Evolutionary conservation across 192 early-diverging fungal species (phyloP).

Genomic region (Coemansia sp.): DNA sequence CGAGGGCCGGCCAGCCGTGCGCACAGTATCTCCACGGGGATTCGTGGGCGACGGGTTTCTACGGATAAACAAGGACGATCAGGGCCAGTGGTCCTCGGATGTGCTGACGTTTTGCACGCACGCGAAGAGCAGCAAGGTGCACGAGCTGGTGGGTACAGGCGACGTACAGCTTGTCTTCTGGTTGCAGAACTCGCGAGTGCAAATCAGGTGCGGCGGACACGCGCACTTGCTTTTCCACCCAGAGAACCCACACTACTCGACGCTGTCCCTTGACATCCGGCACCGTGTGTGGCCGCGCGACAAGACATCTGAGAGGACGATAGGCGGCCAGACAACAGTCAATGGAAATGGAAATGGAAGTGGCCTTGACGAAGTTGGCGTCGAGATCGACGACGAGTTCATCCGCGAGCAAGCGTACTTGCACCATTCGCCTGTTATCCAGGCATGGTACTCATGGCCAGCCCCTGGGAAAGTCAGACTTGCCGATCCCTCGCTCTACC

Average conservation of each 20-base stretch:
- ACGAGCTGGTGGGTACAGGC: slow-evolving; percentile 31
- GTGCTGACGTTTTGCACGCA: slow-evolving; percentile 51
- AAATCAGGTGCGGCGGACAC: slow-evolving; percentile 43
- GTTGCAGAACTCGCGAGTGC: slow-evolving; percentile 28
- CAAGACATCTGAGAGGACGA: slow-evolving; percentile 2
- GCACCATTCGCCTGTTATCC: slow-evolving; percentile 39
- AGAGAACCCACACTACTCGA: slow-evolving; percentile 45
- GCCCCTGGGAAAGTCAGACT: slow-evolving; percentile 35
- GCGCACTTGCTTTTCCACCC: slow-evolving; percentile 50
- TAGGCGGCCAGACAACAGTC: too few species aligned
- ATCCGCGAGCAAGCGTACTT: slow-evolving; percentile 51
- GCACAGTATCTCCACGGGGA: slow-evolving; percentile 44
- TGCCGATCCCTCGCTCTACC: slow-evolving; percentile 35
- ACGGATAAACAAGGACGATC: slow-evolving; percentile 24
- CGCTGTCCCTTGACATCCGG: slow-evolving; percentile 41
- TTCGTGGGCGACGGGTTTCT: slow-evolving; percentile 50
- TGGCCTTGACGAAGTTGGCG: slow-evolving; percentile 10
- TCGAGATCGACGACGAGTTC: slow-evolving; percentile 37
- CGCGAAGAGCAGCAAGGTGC: slow-evolving; percentile 50
- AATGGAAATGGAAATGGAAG: slow-evolving; percentile 1
- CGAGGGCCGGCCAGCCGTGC: slow-evolving; percentile 43
- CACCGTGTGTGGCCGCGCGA: slow-evolving; percentile 49
- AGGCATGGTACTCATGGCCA: slow-evolving; percentile 57
- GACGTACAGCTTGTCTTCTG: slow-evolving; percentile 45
- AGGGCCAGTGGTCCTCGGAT: slow-evolving; percentile 48